Percentiles rank a stretch among this genome's conserved stretches.
Evolutionary conservation across 2,329 filamentous ascomycete species (phyloP).

Genomic region (Raffaelea albimanens): DNA sequence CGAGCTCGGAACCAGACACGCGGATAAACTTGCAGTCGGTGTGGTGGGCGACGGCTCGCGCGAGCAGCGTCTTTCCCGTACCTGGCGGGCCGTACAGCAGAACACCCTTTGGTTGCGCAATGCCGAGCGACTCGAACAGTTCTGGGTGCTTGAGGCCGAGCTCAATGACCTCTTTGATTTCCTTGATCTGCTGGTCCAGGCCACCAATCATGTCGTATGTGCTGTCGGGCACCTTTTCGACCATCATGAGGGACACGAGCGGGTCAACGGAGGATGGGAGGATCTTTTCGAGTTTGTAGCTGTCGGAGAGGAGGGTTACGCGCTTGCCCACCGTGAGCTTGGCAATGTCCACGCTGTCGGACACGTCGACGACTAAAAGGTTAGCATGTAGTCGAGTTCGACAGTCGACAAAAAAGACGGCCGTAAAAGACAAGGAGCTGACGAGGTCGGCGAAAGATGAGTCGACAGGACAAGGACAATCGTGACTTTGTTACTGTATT

Average conservation of each 20-base stretch:
- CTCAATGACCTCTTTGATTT: conserved; percentile 99
- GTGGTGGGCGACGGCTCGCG: conserved; percentile 92
- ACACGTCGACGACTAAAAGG: conserved; percentile 76
- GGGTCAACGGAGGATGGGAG: conserved; percentile 96
- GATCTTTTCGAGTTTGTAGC: conserved; percentile 98
- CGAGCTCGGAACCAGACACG: conserved; percentile 89
- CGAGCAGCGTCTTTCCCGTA: conserved; percentile 92
- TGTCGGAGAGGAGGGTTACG: conserved; percentile 91
- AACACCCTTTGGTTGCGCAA: conserved; percentile 96
- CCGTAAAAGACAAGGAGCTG: too few species aligned
- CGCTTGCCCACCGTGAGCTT: conserved; percentile 98
- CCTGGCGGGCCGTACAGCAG: conserved; percentile 93
- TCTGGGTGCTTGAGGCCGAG: conserved; percentile 96
- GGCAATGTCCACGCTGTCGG: conserved; percentile 84
- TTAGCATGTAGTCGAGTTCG: too few species aligned
- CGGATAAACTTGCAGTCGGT: conserved; percentile 99
- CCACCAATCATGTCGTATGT: conserved; percentile 99
- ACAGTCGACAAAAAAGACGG: too few species aligned
- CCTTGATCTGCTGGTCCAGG: conserved; percentile 97
- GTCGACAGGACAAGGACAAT: too few species aligned
- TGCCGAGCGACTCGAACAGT: conserved; percentile 97
- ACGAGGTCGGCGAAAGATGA: too few species aligned
- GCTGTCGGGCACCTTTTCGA: conserved; percentile 98
- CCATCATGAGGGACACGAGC: conserved; percentile 99
- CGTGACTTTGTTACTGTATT: too few species aligned